A percentile compares a stretch with the other conserved stretches of the same genome.
phyloP scores from a whole-genome alignment of 805 yeast genomes.

The Cyberlindnera xishuangbannaensis region DNA sequence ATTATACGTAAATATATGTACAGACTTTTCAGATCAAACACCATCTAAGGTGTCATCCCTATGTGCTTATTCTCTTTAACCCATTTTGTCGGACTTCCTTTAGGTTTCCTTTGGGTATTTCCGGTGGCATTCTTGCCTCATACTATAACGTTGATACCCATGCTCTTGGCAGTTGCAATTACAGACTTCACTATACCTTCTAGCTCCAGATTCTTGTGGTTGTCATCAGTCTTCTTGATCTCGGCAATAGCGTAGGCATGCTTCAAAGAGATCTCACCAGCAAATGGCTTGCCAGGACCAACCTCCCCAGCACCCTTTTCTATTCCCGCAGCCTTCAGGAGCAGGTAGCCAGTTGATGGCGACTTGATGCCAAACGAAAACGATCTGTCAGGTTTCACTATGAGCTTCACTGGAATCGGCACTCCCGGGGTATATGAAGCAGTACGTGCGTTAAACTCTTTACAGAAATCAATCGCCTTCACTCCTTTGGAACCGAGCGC shows the following conservation, averaged over 20 bases:
- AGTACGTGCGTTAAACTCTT: constrained; percentile 96
- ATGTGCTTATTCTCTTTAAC: too few relatives aligned
- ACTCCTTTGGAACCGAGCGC: constrained; percentile 98
- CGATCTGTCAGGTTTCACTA: constrained; percentile 87
- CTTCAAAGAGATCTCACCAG: constrained; percentile 71
- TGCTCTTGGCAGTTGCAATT: constrained; percentile 80
- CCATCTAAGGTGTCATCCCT: too few relatives aligned
- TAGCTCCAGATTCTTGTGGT: constrained; percentile 65
- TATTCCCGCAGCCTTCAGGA: constrained; percentile 75
- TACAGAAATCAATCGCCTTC: constrained; percentile 96
- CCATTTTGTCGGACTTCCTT: too few relatives aligned
- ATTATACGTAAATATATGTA: too few relatives aligned
- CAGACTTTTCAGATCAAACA: too few relatives aligned
- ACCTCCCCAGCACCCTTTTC: constrained; percentile 68
- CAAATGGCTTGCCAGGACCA: constrained; percentile 47
- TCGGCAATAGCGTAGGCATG: constrained; percentile 94
- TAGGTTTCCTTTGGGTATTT: too few relatives aligned
- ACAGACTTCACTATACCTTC: constrained; percentile 77
- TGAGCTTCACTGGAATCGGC: constrained; percentile 83
- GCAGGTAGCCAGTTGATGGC: constrained; percentile 86
- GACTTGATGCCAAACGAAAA: constrained; percentile 82
- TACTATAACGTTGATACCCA: constrained; percentile 79
- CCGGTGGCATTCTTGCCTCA: too few relatives aligned
- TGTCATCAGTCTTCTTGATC: constrained; percentile 81
- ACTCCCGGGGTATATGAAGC: constrained; percentile 80